A percentile compares a stretch with the other conserved stretches of the same genome.
These are phyloP conservation scores for Botryococcus braunii DNA, from an alignment of 163 green algal species.

Conservation along the genomic window DNA sequence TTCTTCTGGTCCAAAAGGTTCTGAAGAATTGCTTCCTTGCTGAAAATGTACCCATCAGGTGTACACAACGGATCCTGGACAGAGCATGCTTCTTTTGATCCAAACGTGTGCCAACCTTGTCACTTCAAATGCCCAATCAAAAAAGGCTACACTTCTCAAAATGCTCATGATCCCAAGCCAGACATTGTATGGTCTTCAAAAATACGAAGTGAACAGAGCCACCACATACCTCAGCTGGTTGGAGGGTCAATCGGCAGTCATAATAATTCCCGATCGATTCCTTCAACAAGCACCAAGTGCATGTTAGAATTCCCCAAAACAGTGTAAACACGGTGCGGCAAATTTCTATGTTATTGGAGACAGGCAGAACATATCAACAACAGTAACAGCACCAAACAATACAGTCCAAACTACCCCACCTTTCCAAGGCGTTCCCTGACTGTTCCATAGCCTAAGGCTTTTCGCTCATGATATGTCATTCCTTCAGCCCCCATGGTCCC, in stretches of 20 bases:
- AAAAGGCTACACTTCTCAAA: too few relatives aligned
- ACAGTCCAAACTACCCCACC: slow-evolving; percentile 29
- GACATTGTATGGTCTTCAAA: too few relatives aligned
- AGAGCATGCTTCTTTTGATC: too few relatives aligned
- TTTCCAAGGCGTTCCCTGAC: slow-evolving; percentile 78
- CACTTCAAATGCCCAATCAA: too few relatives aligned
- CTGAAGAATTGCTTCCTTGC: slow-evolving; percentile 82
- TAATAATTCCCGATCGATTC: slow-evolving; percentile 82
- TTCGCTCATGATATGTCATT: slow-evolving; percentile 75
- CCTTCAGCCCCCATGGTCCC: slow-evolving; percentile 78
- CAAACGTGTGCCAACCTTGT: neutral
- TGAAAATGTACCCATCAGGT: slow-evolving; percentile 78
- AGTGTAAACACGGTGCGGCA: too few relatives aligned
- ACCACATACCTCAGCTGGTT: slow-evolving; percentile 60
- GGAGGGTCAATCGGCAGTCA: slow-evolving; percentile 79
- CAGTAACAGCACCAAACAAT: neutral
- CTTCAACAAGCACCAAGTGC: slow-evolving; percentile 30
- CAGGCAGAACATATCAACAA: neutral
- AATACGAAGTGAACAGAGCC: too few relatives aligned
- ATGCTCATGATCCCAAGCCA: too few relatives aligned
- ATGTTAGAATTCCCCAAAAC: too few relatives aligned
- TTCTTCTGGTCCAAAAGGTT: slow-evolving; percentile 93
- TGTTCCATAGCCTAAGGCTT: slow-evolving; percentile 78
- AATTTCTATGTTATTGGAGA: neutral
- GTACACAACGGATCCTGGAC: slow-evolving; percentile 82